phyloP scores from a whole-genome alignment of 1,139 yeast genomes.

The Debaryomyces sp. region DNA sequence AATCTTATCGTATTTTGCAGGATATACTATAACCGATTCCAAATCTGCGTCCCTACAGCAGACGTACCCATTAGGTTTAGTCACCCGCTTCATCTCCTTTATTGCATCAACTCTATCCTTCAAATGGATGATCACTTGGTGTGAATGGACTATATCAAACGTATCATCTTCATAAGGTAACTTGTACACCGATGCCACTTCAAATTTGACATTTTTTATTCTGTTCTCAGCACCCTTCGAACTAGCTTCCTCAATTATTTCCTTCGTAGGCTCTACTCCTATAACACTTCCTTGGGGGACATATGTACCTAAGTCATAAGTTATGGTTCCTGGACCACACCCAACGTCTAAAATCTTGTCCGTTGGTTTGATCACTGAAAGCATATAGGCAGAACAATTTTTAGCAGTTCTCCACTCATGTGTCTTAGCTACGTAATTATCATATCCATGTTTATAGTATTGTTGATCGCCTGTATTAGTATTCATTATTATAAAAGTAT shows the following conservation, averaged over 20 bases:
- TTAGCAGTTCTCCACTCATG: constrained; percentile 40
- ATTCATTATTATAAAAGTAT: neutral
- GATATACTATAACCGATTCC: constrained; percentile 19
- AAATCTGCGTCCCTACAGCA: constrained; percentile 38
- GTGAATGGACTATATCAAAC: constrained; percentile 42
- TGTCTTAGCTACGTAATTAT: constrained; percentile 26
- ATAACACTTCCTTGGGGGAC: constrained; percentile 29
- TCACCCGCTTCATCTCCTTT: constrained; percentile 35
- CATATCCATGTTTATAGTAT: constrained; percentile 27
- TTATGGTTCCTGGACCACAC: constrained; percentile 46
- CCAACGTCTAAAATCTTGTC: constrained; percentile 42
- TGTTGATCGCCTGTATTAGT: constrained; percentile 3
- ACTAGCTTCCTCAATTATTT: constrained; percentile 29
- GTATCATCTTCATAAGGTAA: constrained; percentile 37
- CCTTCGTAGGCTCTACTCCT: constrained; percentile 38
- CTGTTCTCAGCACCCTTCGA: constrained; percentile 3
- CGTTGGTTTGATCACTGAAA: constrained; percentile 29
- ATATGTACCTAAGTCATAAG: constrained; percentile 36
- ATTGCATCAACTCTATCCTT: constrained; percentile 33
- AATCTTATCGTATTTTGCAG: constrained; percentile 19
- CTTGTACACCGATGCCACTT: constrained; percentile 22
- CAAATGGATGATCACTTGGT: constrained; percentile 42
- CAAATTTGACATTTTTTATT: constrained; percentile 37
- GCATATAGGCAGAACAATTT: constrained; percentile 30
- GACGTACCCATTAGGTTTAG: constrained; percentile 41